Conservation (phyloP, 2,329 filamentous ascomycete species). For the Microdochium trichocladiopsis region DNA sequence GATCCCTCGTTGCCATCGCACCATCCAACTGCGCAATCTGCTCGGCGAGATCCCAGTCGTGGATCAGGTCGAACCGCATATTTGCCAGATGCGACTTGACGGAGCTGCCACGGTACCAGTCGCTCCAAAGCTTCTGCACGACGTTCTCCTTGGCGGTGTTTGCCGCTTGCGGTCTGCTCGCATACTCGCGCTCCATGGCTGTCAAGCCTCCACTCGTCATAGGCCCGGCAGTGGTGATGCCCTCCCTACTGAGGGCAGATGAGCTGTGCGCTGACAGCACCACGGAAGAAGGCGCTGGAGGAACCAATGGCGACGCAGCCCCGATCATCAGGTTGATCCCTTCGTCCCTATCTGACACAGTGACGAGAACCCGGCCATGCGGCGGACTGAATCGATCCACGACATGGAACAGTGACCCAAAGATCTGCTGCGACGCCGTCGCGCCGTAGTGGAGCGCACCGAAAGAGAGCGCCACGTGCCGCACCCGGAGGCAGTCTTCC, state of each 20-base stretch:
- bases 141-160: slow-evolving; percentile 18
- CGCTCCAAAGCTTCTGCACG: slow-evolving; percentile 40
- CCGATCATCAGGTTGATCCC: background rate
- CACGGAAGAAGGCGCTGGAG: background rate
- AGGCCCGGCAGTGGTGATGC: background rate
- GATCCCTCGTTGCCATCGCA: background rate
- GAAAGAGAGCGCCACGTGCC: slow-evolving; percentile 35
- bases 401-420: slow-evolving; percentile 39
- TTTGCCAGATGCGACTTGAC: slow-evolving; percentile 30
- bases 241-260: background rate
- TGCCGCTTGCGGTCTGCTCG: background rate
- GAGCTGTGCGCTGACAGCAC: background rate
- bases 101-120: slow-evolving; percentile 34
- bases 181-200: background rate
- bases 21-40: slow-evolving; percentile 16
- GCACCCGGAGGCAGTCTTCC: slow-evolving; percentile 35
- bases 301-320: background rate
- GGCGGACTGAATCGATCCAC: slow-evolving; percentile 32
- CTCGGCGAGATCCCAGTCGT: slow-evolving; percentile 31
- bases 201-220: background rate
- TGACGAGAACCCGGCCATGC: slow-evolving; percentile 1
- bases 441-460: slow-evolving; percentile 34
- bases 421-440: slow-evolving; percentile 35
- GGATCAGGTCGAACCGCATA: slow-evolving; percentile 35
- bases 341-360: background rate